Percentiles rank a stretch among this genome's conserved stretches.
Evolutionary conservation across 108 stramenopile genomes (phyloP).

Genomic region (Asterionellopsis glacialis): DNA sequence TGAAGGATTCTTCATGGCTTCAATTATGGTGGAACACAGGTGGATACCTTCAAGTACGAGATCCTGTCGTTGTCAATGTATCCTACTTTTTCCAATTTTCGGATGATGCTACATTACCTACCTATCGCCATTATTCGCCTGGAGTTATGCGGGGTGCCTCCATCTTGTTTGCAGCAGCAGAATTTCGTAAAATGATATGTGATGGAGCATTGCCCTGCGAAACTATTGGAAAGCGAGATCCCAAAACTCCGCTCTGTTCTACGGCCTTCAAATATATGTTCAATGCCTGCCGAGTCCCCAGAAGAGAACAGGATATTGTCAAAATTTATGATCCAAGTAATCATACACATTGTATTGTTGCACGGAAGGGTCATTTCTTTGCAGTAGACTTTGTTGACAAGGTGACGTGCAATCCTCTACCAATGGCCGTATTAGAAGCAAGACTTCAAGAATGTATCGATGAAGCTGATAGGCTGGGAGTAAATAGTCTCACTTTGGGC

Average conservation of each 20-base stretch:
- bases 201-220: constrained; percentile 26
- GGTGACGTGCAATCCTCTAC: constrained; percentile 19
- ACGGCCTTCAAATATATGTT: constrained; percentile 71
- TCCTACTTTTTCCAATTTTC: constrained; percentile 61
- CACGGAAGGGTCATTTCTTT: constrained; percentile 54
- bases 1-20: constrained; percentile 47
- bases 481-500: constrained; percentile 20
- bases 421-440: constrained; percentile 33
- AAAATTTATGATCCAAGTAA: constrained; percentile 46
- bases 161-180: constrained; percentile 20
- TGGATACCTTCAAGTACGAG: constrained; percentile 57
- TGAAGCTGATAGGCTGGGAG: constrained; percentile 27
- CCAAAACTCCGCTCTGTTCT: constrained; percentile 25
- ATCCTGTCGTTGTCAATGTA: constrained; percentile 56
- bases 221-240: constrained; percentile 19
- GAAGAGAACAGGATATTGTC: constrained; percentile 34
- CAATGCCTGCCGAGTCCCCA: constrained; percentile 58
- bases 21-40: constrained; percentile 59
- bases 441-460: constrained; percentile 41
- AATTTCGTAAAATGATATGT: constrained; percentile 21
- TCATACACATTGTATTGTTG: constrained; percentile 47
- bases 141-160: constrained; percentile 32
- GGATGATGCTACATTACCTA: constrained; percentile 33
- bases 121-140: not conserved
- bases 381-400: constrained; percentile 37